These are phyloP conservation scores for Tieghemostelium lacteum DNA, from an alignment of 78 protist species.

Conservation along the genomic window DNA sequence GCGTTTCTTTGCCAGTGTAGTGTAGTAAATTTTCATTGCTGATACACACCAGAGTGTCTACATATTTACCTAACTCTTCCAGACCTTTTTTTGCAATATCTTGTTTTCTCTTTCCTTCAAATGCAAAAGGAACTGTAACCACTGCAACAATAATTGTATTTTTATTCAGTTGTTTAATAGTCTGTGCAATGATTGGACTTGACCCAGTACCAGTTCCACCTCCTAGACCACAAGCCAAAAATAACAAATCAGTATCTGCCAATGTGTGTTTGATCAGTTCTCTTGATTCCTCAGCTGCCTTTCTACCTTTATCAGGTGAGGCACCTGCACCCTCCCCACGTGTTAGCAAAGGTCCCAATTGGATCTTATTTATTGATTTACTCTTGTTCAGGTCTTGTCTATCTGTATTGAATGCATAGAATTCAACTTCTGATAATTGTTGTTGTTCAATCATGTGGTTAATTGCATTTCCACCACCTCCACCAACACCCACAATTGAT, in stretches of 20 bases:
- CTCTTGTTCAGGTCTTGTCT: constrained; percentile 82
- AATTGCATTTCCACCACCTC: constrained; percentile 91
- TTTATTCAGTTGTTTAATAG: constrained; percentile 16
- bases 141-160: constrained; percentile 77
- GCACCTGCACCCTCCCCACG: constrained; percentile 91
- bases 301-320: constrained; percentile 81
- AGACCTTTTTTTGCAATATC: constrained; percentile 60
- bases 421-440: constrained; percentile 67
- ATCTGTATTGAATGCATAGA: constrained; percentile 87
- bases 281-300: constrained; percentile 83
- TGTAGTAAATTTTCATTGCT: constrained; percentile 80
- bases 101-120: constrained; percentile 72
- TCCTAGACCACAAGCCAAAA: constrained; percentile 92
- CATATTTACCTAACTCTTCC: constrained; percentile 55
- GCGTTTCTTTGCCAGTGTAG: constrained; percentile 1
- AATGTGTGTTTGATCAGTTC: constrained; percentile 28
- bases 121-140: constrained; percentile 79
- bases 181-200: constrained; percentile 87
- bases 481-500: constrained; percentile 77
- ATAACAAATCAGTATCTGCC: constrained; percentile 79
- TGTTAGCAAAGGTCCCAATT: constrained; percentile 82
- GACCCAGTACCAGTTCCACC: constrained; percentile 95
- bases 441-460: constrained; percentile 76
- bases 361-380: constrained; percentile 40
- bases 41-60: constrained; percentile 84